phyloP scores from a whole-genome alignment of 176 grass and related monocot species.

The Aegilops sharonensis region DNA sequence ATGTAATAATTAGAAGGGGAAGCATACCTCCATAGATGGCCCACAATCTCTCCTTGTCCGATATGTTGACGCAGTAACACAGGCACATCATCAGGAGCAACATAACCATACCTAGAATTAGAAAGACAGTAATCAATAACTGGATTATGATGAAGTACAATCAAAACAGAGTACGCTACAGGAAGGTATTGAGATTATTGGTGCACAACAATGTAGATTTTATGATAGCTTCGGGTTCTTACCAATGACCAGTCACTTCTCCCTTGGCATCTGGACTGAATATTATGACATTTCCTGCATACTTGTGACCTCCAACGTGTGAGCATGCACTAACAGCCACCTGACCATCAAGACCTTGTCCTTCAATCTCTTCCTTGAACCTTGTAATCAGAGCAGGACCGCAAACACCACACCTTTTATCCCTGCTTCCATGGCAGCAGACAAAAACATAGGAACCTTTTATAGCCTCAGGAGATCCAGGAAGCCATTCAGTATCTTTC shows the following conservation, averaged over 20 bases:
- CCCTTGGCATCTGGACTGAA: slow-evolving; percentile 56
- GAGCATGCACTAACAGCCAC: slow-evolving; percentile 83
- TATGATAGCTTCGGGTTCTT: slow-evolving; percentile 32
- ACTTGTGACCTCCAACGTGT: slow-evolving; percentile 95
- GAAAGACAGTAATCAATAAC: slow-evolving; percentile 27
- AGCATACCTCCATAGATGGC: slow-evolving; percentile 84
- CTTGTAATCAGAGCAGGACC: slow-evolving; percentile 75
- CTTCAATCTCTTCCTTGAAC: slow-evolving; percentile 80
- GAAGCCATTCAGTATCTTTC: slow-evolving; percentile 82
- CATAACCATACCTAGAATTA: slow-evolving; percentile 94
- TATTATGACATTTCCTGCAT: slow-evolving; percentile 96
- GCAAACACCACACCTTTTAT: slow-evolving; percentile 88
- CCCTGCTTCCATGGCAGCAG: slow-evolving; percentile 84
- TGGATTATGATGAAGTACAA: not conserved
- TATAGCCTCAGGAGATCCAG: slow-evolving; percentile 65
- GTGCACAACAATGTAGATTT: not conserved
- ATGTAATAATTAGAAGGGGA: slow-evolving; percentile 20
- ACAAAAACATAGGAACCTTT: slow-evolving; percentile 85
- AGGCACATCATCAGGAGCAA: slow-evolving; percentile 90
- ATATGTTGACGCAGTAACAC: slow-evolving; percentile 79
- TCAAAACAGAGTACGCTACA: not conserved
- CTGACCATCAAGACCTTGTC: slow-evolving; percentile 51
- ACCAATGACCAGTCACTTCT: slow-evolving; percentile 94
- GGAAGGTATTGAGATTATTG: not conserved
- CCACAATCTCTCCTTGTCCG: slow-evolving; percentile 70